Evolutionary conservation across 371 early-diverging fungal genomes (phyloP), one percentile per base, ranked within the genome.

Genomic region (Mucor racemosus): DNA sequence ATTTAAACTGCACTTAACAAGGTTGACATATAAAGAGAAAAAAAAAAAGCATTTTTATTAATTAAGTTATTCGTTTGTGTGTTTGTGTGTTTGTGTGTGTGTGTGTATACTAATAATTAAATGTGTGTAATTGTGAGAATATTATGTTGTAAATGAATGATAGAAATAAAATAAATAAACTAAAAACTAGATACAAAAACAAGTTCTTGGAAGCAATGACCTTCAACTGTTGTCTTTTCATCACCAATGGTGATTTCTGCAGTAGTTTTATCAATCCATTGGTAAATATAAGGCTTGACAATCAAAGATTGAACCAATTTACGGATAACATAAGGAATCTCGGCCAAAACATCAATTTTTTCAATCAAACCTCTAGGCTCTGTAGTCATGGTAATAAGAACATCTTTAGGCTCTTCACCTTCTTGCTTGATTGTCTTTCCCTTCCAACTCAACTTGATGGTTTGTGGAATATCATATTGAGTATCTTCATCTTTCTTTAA

Each of bases 271-370:
- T 92, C 90, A 60, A 87, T 85, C 88, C 93, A 96, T 79, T 95
- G 94, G 80, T 95, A 98, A 50, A 95, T 85, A 69, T 90, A 96
- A 26, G 98, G 98, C 74, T 93, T 93, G 53, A 96, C 93, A 48
- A 98, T 89, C 67, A 97, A 90, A 0, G 94, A 88, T 72, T 97
- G 95, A 46, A 98, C 92, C 59, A 96, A 74, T 75, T 93, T 94
- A 63, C 95, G 87, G 40, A 98, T 64, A 53, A 97, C 75, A 78
- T 87, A 97, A 21, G 97, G 97, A 67, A 98, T 86, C 74, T 95
- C 93, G 26, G 88, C 82, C 60, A 98, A 76, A 17, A 97, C 86
- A 72, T 98, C 96, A 58, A 97, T 89, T 70, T 92, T 90, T 50
- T 89, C 88, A 60, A 90, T 73, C 59, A 93, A 79, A 54, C 82